Evolutionary conservation across 331 rosid genomes (phyloP), one percentile per base, ranked within the genome.

Genomic region (Quercus phellos): DNA sequence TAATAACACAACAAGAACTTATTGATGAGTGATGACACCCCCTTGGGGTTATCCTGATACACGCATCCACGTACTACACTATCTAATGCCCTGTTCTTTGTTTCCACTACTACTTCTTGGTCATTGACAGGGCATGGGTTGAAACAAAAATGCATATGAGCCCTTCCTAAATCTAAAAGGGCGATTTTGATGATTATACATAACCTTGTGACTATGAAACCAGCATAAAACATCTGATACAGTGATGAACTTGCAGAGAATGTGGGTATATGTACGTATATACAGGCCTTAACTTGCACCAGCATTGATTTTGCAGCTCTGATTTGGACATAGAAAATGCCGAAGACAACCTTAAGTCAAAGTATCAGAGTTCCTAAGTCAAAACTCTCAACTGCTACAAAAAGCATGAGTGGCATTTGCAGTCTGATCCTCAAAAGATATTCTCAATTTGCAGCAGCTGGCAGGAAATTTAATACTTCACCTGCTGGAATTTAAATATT

Each of bases 241-340:
- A 71, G 43, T 51, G 22, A 77, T 7, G 35, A 76, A 77, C 79
- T 84, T 76, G 85, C 84, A 87, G 66, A 66, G 70, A 77, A 73
- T 72, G 78, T 70, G 74, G 84, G 74, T 74, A 76, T 73, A 73
- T 68, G 58, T 73, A 55, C 55, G 46, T 59, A 78, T 72, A 69
- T 73, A 68, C 74, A 59, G 71, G 74, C 66, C 77, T 74, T 42
- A 58, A 75, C 71, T 77, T 82, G 64, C 82, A 79, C 24, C 69
- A 70, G 72, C 64, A 42, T 71, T 26, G 60, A 67, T 66, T 75
- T 76, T 51, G 70, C 72, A 71, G 74, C 80, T 78, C 78, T 55
- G 56, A 83, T 74, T 74, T 74, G 30, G 26, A 61, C 66, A 78
- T 26, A 69, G 81, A 77, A 83, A 78, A 79, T 30, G 73, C 73